Percentiles rank a stretch among this genome's conserved stretches.
Evolutionary conservation across 371 early-diverging fungal species (phyloP).

Genomic region (Circinella umbellata): DNA sequence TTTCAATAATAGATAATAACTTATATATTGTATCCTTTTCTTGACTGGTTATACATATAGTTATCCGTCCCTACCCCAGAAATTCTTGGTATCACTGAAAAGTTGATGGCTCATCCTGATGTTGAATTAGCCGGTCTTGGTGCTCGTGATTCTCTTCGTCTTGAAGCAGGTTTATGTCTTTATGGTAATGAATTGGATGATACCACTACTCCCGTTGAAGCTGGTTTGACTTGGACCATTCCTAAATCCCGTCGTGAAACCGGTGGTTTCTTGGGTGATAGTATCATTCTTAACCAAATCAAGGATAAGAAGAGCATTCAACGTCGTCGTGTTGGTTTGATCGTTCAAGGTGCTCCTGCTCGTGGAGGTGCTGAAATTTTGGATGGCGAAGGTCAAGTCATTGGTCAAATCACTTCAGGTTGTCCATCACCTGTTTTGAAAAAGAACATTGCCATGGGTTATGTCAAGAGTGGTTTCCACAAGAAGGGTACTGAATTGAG

Average conservation of each 20-base stretch:
- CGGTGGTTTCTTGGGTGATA: conserved; percentile 95
- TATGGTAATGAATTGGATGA: conserved; percentile 97
- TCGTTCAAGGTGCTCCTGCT: conserved; percentile 96
- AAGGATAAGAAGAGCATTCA: conserved; percentile 70
- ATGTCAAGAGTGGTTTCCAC: conserved; percentile 85
- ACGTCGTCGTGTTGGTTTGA: conserved; percentile 87
- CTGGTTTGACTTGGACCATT: conserved; percentile 94
- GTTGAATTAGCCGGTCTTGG: conserved; percentile 96
- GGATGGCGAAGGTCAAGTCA: conserved; percentile 61
- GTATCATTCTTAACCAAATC: conserved; percentile 85
- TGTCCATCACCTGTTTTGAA: conserved; percentile 92
- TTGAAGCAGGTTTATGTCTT: conserved; percentile 97
- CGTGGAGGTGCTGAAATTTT: conserved; percentile 83
- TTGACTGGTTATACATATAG: conserved; percentile 33
- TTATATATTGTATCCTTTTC: neutral
- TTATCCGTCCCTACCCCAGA: conserved; percentile 83
- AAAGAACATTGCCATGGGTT: conserved; percentile 98
- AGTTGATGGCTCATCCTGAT: conserved; percentile 73
- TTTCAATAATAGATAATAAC: no score
- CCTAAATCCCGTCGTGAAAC: conserved; percentile 88
- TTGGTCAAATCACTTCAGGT: conserved; percentile 91
- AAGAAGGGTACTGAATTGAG: conserved; percentile 87
- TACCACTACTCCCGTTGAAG: conserved; percentile 92
- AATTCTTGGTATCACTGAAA: conserved; percentile 69
- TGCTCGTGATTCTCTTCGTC: conserved; percentile 92